phyloP scores from a whole-genome alignment of 345 rosid genomes.

The Salix koriyanagi region DNA sequence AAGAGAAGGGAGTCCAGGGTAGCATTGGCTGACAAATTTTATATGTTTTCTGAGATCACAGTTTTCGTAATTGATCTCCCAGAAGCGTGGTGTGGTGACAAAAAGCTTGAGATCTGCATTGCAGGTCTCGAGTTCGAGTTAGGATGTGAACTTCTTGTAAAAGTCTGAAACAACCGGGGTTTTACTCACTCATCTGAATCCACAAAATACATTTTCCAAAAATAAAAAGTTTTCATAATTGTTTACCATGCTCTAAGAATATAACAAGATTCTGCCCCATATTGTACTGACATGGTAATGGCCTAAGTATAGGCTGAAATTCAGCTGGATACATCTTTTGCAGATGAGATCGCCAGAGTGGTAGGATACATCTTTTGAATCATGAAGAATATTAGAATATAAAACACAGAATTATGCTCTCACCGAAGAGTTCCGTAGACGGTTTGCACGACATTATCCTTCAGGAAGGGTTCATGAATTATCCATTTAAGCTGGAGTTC shows the following conservation, averaged over 20 bases:
- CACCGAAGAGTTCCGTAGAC: background rate
- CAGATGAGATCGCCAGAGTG: too few species aligned
- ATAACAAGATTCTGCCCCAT: background rate
- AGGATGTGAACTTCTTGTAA: accelerated
- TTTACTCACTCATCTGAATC: accelerated
- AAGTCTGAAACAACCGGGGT: accelerated
- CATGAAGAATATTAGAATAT: background rate
- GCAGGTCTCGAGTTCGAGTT: too few species aligned
- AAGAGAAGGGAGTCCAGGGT: slow-evolving; percentile 12
- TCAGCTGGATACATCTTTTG: background rate
- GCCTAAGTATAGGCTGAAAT: background rate
- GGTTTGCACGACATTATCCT: background rate
- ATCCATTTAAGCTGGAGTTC: background rate
- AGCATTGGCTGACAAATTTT: slow-evolving; percentile 19
- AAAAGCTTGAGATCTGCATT: accelerated
- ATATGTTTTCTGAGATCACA: slow-evolving; percentile 16
- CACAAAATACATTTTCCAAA: too few species aligned
- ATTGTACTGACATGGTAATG: background rate
- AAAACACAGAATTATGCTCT: background rate
- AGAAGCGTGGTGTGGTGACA: accelerated
- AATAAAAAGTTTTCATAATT: too few species aligned
- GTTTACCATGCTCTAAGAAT: background rate
- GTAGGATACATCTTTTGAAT: background rate
- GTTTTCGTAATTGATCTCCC: background rate
- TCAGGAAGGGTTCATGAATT: background rate